These are phyloP conservation scores for Collybia sordida DNA, from an alignment of 768 basidiomycete genomes.

Conservation along the genomic window DNA sequence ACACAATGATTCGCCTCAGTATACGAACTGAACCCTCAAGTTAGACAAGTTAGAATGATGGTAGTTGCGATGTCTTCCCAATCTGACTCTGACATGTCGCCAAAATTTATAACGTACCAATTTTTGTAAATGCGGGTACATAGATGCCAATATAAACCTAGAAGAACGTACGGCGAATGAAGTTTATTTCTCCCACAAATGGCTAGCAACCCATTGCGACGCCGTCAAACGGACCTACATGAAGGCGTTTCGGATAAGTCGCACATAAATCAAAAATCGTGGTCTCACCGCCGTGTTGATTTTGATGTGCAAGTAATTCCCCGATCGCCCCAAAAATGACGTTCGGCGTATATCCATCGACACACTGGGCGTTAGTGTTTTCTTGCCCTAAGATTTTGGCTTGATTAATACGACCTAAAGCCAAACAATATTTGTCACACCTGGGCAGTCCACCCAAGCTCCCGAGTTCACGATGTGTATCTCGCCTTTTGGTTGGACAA, in stretches of 20 bases:
- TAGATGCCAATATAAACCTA: too few relatives aligned
- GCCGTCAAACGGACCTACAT: background rate
- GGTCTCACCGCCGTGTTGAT: slow-evolving; percentile 22
- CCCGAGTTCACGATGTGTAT: slow-evolving; percentile 18
- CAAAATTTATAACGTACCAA: too few relatives aligned
- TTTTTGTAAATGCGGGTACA: too few relatives aligned
- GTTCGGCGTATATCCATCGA: slow-evolving; percentile 19
- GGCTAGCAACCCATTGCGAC: background rate
- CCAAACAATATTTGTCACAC: slow-evolving; percentile 6
- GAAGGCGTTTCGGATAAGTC: background rate
- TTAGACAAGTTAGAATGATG: too few relatives aligned
- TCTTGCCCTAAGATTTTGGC: slow-evolving; percentile 13
- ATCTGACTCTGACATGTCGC: too few relatives aligned
- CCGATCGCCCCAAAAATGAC: slow-evolving; percentile 18
- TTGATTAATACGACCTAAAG: background rate
- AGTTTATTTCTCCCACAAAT: too few relatives aligned
- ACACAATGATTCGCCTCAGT: too few relatives aligned
- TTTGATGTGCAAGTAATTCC: background rate
- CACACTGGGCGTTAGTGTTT: slow-evolving; percentile 21
- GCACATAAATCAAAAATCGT: too few relatives aligned
- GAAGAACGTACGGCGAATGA: too few relatives aligned
- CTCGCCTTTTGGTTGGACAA: slow-evolving; percentile 32
- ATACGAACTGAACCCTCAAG: too few relatives aligned
- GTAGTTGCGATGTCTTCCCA: too few relatives aligned
- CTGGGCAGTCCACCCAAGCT: slow-evolving; percentile 19